Percentiles rank a stretch among this genome's conserved stretches.
phyloP scores from a whole-genome alignment of 441 rosid genomes.

The Omphalea diandra region DNA sequence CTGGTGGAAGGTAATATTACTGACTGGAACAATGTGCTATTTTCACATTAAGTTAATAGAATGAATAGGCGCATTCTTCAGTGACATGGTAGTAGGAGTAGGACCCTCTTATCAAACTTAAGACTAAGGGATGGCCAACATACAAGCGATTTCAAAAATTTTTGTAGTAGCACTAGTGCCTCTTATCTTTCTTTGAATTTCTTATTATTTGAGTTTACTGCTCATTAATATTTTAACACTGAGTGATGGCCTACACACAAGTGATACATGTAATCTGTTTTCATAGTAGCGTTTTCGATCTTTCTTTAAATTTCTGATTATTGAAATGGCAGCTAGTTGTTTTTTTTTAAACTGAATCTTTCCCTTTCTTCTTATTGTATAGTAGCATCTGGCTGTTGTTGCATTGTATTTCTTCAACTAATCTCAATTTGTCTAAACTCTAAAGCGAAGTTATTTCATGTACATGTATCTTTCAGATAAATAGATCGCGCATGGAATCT shows the following conservation, averaged over 20 bases:
- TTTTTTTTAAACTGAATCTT: neutral
- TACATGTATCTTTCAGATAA: constrained; percentile 55
- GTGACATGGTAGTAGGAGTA: neutral
- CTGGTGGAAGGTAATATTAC: neutral
- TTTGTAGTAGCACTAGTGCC: too few relatives aligned
- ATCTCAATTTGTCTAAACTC: neutral
- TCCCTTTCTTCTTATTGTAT: neutral
- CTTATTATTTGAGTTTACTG: too few relatives aligned
- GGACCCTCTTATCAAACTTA: neutral
- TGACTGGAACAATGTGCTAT: neutral
- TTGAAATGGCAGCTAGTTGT: neutral
- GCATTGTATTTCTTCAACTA: too few relatives aligned
- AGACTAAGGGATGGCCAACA: too few relatives aligned
- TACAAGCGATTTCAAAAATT: too few relatives aligned
- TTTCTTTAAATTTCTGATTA: neutral
- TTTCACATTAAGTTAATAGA: neutral
- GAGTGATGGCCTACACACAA: neutral
- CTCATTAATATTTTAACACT: neutral
- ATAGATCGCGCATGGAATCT: constrained; percentile 64
- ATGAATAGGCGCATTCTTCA: neutral
- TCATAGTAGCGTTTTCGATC: neutral
- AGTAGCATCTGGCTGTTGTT: neutral
- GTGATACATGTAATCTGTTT: neutral
- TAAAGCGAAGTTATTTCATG: constrained; percentile 10
- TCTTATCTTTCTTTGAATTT: too few relatives aligned